phyloP scores from a whole-genome alignment of 2,329 filamentous ascomycete genomes.

The Fusarium metavorans region DNA sequence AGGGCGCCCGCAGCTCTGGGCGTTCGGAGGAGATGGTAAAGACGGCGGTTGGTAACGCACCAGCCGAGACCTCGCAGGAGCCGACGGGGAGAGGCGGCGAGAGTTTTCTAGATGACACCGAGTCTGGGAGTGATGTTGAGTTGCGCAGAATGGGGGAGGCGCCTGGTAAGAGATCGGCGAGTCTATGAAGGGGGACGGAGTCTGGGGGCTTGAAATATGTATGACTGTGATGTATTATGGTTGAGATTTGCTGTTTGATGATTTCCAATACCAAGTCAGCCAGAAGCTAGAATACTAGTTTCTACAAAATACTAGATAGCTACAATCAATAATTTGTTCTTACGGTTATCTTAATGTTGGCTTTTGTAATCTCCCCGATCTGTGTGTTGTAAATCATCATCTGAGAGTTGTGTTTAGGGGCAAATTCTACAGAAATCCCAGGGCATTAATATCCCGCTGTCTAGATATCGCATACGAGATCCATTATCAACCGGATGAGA shows the following conservation, averaged over 20 bases:
- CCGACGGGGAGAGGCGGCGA: conserved; percentile 26
- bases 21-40: conserved; percentile 30
- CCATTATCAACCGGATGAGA: too few relatives aligned
- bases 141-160: conserved; percentile 45
- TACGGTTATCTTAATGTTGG: not conserved
- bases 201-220: not conserved
- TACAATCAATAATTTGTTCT: not conserved
- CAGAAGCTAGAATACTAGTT: not conserved
- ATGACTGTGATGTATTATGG: conserved; percentile 17
- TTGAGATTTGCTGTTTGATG: conserved; percentile 13
- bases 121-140: conserved; percentile 52
- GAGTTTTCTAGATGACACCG: conserved; percentile 46
- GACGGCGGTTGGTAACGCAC: not conserved
- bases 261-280: conserved; percentile 1
- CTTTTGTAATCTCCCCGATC: not conserved
- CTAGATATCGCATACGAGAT: not conserved
- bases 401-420: not conserved
- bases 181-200: conserved; percentile 24
- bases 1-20: not conserved
- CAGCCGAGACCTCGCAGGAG: conserved; percentile 12
- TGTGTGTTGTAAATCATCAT: not conserved
- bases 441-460: not conserved
- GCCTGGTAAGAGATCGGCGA: conserved; percentile 41
- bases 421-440: not conserved
- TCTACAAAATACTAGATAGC: not conserved